These are phyloP conservation scores for Madurella mycetomatis DNA, from an alignment of 2,329 filamentous ascomycete species.

Conservation along the genomic window DNA sequence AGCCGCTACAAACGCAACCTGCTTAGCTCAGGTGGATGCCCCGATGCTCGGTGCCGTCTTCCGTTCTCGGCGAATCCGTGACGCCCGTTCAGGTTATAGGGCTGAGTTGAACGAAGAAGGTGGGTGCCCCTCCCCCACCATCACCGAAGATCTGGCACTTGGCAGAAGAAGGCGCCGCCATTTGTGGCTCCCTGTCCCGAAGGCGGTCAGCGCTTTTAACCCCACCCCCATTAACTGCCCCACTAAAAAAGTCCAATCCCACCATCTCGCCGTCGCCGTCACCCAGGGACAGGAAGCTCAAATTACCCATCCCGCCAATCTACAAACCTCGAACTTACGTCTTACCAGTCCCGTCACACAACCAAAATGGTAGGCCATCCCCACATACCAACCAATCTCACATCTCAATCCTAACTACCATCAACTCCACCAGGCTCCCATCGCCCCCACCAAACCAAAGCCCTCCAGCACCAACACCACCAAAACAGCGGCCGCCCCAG, in stretches of 20 bases:
- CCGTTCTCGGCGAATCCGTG: not conserved
- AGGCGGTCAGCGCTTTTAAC: slow-evolving; percentile 3
- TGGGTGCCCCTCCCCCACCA: slow-evolving; percentile 20
- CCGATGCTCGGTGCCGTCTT: too few species aligned
- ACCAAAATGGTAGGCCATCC: too few species aligned
- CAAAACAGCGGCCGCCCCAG: slow-evolving; percentile 29
- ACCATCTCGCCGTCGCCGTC: not conserved
- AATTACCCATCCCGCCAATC: too few species aligned
- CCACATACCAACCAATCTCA: not conserved
- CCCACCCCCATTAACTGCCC: slow-evolving; percentile 1
- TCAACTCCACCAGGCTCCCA: slow-evolving; percentile 23
- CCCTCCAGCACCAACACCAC: not conserved
- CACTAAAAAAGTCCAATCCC: slow-evolving; percentile 27
- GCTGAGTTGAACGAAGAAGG: slow-evolving; percentile 8
- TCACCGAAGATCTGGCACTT: slow-evolving; percentile 6
- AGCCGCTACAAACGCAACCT: too few species aligned
- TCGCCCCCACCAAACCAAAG: slow-evolving; percentile 12
- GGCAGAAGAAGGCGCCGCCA: not conserved
- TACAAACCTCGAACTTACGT: too few species aligned
- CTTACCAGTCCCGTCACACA: too few species aligned
- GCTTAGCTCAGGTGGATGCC: too few species aligned
- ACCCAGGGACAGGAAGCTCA: too few species aligned
- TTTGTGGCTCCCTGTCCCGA: not conserved
- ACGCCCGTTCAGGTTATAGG: slow-evolving; percentile 4
- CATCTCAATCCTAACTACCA: not conserved